phyloP scores from a whole-genome alignment of 1,284 basidiomycete genomes.

The Ceratobasidium sp. region DNA sequence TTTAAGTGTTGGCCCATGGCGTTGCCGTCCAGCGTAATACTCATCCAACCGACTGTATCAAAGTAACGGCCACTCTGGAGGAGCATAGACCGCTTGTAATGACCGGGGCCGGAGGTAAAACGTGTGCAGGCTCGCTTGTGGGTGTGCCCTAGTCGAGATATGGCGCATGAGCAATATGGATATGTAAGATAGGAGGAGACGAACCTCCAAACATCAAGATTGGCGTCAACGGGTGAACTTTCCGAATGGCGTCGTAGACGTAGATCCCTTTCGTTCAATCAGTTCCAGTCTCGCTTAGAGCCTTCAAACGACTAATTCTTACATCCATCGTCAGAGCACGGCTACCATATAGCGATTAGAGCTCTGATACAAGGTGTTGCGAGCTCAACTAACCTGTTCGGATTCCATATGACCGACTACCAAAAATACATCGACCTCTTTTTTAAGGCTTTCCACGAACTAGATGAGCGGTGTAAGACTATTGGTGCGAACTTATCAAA shows the following conservation, averaged over 20 bases:
- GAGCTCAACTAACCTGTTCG: not conserved
- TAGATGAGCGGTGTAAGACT: not conserved
- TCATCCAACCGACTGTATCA: conserved; percentile 37
- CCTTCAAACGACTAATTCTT: not conserved
- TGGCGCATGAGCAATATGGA: not conserved
- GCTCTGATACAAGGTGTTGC: not conserved
- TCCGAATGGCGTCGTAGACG: conserved; percentile 29
- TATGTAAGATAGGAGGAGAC: not conserved
- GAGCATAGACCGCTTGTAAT: conserved; percentile 21
- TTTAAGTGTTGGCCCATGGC: no score
- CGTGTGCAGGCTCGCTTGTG: conserved; percentile 14
- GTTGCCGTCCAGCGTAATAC: conserved; percentile 7
- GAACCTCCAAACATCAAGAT: conserved; percentile 27
- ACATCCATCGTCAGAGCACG: conserved; percentile 1
- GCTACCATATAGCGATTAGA: not conserved
- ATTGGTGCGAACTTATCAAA: not conserved
- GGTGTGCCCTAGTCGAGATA: not conserved
- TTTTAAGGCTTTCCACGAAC: not conserved
- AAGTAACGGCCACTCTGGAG: conserved; percentile 37
- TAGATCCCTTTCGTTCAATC: not conserved
- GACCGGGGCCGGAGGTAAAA: not conserved
- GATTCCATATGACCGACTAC: conserved; percentile 13
- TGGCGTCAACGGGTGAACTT: conserved; percentile 11
- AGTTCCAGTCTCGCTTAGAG: not conserved
- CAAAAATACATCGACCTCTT: conserved; percentile 12